phyloP scores from a whole-genome alignment of 164 flowering plant genomes.

The Vitis rupestris region DNA sequence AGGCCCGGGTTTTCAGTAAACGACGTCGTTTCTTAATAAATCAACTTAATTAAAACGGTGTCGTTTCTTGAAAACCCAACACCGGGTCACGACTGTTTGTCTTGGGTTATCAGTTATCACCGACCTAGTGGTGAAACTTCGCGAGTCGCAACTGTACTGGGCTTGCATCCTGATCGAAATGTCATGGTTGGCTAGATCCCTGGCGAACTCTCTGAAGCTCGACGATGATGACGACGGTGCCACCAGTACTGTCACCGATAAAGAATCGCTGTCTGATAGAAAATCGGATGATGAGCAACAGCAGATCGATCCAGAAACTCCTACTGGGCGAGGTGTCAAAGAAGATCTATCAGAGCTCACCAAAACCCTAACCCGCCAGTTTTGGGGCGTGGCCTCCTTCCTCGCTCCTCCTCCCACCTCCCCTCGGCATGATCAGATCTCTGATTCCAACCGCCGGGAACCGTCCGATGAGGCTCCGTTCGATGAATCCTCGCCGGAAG shows the following conservation, averaged over 20 bases:
- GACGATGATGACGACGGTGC: conserved; percentile 42
- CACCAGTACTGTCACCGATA: neutral
- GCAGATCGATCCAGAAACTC: conserved; percentile 3
- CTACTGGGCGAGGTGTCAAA: conserved; percentile 66
- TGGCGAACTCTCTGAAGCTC: conserved; percentile 67
- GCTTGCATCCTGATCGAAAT: conserved; percentile 18
- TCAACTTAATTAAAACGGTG: neutral
- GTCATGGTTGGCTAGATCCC: conserved; percentile 79
- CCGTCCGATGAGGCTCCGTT: conserved; percentile 9
- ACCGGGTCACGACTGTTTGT: too few relatives aligned
- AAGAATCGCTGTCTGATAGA: conserved; percentile 1
- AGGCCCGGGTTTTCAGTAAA: neutral
- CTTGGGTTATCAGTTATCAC: too few relatives aligned
- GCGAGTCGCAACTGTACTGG: neutral
- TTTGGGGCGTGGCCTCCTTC: conserved; percentile 84
- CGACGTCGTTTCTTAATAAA: neutral
- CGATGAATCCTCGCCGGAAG: conserved; percentile 4
- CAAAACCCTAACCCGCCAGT: conserved; percentile 58
- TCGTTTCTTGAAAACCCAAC: neutral
- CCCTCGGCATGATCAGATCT: conserved; percentile 9
- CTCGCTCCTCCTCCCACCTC: conserved; percentile 52
- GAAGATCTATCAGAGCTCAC: conserved; percentile 79
- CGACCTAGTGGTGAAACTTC: neutral
- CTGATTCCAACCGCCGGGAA: conserved; percentile 11
- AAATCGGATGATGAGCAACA: neutral